Evolutionary conservation across 805 yeast genomes (phyloP).

Genomic region (Metschnikowia corniflorae): DNA sequence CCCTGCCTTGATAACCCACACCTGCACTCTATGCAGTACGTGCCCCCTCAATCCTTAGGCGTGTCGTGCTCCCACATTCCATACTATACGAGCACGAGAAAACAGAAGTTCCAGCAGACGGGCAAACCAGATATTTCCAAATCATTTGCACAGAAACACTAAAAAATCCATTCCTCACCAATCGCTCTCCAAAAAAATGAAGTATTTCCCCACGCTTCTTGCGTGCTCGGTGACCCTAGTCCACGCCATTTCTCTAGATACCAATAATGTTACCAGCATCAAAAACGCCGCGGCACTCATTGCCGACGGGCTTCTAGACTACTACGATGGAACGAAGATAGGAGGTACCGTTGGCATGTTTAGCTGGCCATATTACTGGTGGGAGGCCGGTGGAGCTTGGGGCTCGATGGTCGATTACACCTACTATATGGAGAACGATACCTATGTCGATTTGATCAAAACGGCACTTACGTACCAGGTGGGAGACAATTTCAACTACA

Average conservation of each 20-base stretch:
- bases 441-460: conserved; percentile 56
- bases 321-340: conserved; percentile 61
- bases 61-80: too few species aligned
- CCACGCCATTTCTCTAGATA: conserved; percentile 30
- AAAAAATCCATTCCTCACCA: too few species aligned
- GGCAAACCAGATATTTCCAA: too few species aligned
- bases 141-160: too few species aligned
- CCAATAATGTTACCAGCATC: conserved; percentile 43
- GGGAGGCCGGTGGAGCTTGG: conserved; percentile 98
- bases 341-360: conserved; percentile 91
- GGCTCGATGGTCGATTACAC: conserved; percentile 81
- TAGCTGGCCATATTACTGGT: conserved; percentile 91
- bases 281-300: conserved; percentile 55
- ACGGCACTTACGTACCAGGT: conserved; percentile 69
- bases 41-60: too few species aligned
- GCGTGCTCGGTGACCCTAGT: too few species aligned
- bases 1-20: too few species aligned
- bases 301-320: conserved; percentile 73
- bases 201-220: too few species aligned
- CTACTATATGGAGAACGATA: conserved; percentile 63
- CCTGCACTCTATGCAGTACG: too few species aligned
- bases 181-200: too few species aligned
- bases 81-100: too few species aligned
- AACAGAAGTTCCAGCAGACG: too few species aligned
- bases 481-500: conserved; percentile 62